Evolutionary conservation across 805 yeast species (phyloP), one percentile per base, ranked within the genome.

Genomic region (Starmerella tilneyi): DNA sequence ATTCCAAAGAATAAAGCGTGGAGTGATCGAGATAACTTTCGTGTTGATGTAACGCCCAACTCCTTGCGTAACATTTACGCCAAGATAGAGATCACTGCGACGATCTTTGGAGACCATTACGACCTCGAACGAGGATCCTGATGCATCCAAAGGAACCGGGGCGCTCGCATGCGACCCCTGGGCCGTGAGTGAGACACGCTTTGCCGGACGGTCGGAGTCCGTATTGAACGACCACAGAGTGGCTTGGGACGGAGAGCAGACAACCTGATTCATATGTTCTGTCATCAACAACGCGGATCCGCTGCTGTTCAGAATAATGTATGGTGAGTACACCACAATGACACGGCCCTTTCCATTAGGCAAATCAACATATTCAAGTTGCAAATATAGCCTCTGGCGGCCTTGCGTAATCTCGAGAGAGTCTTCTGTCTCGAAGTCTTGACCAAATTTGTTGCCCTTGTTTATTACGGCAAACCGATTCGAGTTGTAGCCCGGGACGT

Each of bases 171-270:
- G 68, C 0, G 94, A 80, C 44, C 81, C 83, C 0, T 74, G 81
- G 17, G 47, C 11, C 2, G 48, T 9, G 6, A 48, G 12, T 1
- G 48, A 29, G 3, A 84, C 70, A 48, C 73, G 72, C 6, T 88
- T 56, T 21, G 72, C 57, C 0, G 88, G 94, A 47, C 94, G 69
- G 55, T 81, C 79, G 33, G 70, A 73, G 22, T 71, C 73, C 12
- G 66, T 67, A 20, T 75, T 80, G 58, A 84, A 89, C 0, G 98
- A 89, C 66, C 92, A 88, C 83, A 92, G 76, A 47, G 73, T 74
- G 0, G 96, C 95, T 5, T 55, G 34, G 1, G 54, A 33, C 5
- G 56, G 46, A 16, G 24, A 38, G 31, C 83, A 74, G 16, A 65
- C 61, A 35, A 78, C 64, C 13, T 72, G 64, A 57, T 81, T 83